Conservation (phyloP, 257 asterid species). For the Solanum chiquidenum region DNA sequence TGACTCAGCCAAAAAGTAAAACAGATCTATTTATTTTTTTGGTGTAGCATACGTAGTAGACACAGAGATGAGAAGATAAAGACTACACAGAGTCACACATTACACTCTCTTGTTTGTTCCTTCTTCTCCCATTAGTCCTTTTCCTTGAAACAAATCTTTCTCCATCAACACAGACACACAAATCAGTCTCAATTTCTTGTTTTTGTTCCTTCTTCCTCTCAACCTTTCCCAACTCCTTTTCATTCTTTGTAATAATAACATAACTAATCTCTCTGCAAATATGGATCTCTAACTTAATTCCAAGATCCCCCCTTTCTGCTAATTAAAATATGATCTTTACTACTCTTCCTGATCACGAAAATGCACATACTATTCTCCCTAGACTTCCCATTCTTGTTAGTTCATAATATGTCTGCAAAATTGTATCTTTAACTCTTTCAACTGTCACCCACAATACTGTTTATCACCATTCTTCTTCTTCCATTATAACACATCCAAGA, state of each 20-base stretch:
- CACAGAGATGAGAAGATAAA: neutral
- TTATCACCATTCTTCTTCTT: neutral
- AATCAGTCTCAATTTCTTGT: neutral
- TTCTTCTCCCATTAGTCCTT: conserved; percentile 1
- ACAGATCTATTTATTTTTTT: neutral
- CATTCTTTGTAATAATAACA: neutral
- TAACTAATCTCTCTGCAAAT: neutral
- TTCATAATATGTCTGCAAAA: neutral
- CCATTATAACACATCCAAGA: neutral
- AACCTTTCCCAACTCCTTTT: neutral
- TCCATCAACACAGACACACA: neutral
- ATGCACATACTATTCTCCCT: neutral
- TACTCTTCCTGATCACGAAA: neutral
- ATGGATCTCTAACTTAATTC: neutral
- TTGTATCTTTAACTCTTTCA: neutral
- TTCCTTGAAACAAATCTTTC: neutral
- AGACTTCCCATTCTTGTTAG: neutral
- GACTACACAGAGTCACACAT: conserved; percentile 6
- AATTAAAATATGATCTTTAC: neutral
- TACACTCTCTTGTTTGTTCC: neutral
- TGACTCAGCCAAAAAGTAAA: neutral
- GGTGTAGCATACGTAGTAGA: neutral
- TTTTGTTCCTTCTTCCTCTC: neutral
- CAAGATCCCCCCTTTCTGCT: neutral
- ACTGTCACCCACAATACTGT: neutral